Base-by-base conservation (phyloP, 2,329 filamentous ascomycete genomes). In the Aspergillus novoparasiticus region DNA sequence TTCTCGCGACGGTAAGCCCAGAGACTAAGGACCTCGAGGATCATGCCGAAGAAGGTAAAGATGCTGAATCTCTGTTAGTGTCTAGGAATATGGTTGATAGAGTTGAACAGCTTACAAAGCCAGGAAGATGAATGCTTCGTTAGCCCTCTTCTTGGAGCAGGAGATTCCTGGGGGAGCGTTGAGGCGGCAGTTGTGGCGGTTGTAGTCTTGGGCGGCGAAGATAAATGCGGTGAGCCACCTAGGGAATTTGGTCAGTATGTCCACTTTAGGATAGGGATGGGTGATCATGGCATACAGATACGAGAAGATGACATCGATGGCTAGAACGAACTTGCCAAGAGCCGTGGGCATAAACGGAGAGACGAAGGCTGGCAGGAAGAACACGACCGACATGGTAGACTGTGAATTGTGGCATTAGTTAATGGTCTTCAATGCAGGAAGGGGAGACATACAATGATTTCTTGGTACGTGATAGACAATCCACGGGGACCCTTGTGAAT, bases 141-240 rank as follows among this genome's bases (percentile, higher is more conserved):
- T 78, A 23, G 79, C 75, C 55, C 73, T 70, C 69, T 83, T 83
- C 41, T 72, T 67, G 10, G 66, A 64, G 69, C 80, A 82, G 34
- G 59, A 54, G 19, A 74, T 59, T 50, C 71, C 71, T 1, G 72
- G 71, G 1, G 81, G 80, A 3, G 75, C 64, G 55, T 74, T 69
- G 32, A 65, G 46, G 58, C 39, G 64, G 69, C 80, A 82, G 39
- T 68, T 46, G 19, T 67, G 46, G 57, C 66, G 61, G 67, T 73
- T 71, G 68, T 82, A 83, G 74, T 82, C 80, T 71, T 82, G 76
- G 5, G 80, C 77, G 1, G 80, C 69, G 72, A 83, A 82, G 68
- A 83, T 80, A 69, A 83, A 83, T 21, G 79, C 73, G 1, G 81
- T 82, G 69, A 83, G 76, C 80, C 81, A 83, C 34, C 78, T 80